Percentiles rank a stretch among this genome's conserved stretches.
phyloP scores from a whole-genome alignment of 164 flowering plant genomes.

The Magnolia sinica region DNA sequence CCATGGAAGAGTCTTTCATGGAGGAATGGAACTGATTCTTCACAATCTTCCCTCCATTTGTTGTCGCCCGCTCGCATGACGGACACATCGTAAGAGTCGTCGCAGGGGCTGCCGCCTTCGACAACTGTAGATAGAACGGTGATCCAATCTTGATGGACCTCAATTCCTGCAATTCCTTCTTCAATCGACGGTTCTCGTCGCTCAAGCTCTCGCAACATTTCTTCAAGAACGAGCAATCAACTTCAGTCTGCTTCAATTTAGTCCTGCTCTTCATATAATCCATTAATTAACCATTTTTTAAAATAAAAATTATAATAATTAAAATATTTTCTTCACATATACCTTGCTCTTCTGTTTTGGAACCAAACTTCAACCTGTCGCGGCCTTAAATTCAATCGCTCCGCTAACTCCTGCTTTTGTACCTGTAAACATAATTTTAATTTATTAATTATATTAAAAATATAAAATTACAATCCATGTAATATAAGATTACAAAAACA shows the following conservation, averaged over 20 bases:
- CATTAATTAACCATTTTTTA: background rate
- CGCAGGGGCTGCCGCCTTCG: constrained; percentile 12
- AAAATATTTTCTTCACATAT: background rate
- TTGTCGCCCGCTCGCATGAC: constrained; percentile 21
- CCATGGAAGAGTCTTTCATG: constrained; percentile 5
- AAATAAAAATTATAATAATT: background rate
- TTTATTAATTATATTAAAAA: background rate
- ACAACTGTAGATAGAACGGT: constrained; percentile 20
- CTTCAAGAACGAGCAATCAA: constrained; percentile 38
- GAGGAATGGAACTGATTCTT: background rate
- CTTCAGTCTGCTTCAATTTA: constrained; percentile 46
- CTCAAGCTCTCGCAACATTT: constrained; percentile 45
- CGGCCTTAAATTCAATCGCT: constrained; percentile 28
- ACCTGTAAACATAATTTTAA: constrained; percentile 15
- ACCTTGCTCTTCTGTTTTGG: constrained; percentile 60
- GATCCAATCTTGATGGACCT: constrained; percentile 16
- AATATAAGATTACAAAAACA: background rate
- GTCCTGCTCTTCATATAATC: constrained; percentile 15
- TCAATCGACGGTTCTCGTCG: constrained; percentile 46
- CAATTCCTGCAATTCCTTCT: constrained; percentile 52
- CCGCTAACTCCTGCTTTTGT: constrained; percentile 36
- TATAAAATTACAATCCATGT: background rate
- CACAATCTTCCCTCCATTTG: background rate
- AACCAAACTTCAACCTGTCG: constrained; percentile 62
- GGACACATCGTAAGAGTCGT: constrained; percentile 24